Conservation (phyloP, 139 green algal species). For the Chlorella vulgaris region DNA sequence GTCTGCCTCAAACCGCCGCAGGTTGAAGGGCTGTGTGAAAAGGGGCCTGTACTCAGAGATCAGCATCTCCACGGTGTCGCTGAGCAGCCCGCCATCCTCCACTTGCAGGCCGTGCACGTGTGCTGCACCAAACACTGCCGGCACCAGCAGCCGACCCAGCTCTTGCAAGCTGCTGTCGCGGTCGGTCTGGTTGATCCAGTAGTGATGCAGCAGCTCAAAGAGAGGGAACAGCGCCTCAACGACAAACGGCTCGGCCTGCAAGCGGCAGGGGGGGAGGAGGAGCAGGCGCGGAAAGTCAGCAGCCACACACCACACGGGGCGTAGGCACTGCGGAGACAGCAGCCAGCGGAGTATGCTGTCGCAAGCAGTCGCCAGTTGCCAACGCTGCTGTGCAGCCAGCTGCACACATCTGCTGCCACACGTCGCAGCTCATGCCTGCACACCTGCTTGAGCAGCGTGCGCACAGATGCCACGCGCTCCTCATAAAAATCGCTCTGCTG, state of each 20-base stretch:
- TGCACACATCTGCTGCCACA: background rate
- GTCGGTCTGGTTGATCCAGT: constrained; percentile 45
- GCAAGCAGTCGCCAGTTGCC: no score
- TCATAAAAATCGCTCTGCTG: constrained; percentile 9
- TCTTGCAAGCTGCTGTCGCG: constrained; percentile 22
- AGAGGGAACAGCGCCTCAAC: constrained; percentile 48
- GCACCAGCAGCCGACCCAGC: constrained; percentile 32
- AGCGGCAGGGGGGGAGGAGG: background rate
- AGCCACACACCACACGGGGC: no score
- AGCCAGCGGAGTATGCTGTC: no score
- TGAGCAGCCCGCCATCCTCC: constrained; percentile 22
- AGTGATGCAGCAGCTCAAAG: constrained; percentile 54
- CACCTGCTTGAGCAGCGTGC: constrained; percentile 36
- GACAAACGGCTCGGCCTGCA: constrained; percentile 40
- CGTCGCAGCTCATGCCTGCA: no score
- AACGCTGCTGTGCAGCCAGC: background rate
- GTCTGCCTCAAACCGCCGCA: constrained; percentile 36
- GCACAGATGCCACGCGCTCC: constrained; percentile 25
- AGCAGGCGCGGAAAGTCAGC: background rate
- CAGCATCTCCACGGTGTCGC: constrained; percentile 32
- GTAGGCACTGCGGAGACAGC: no score
- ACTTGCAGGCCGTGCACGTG: background rate
- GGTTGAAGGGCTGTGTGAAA: constrained; percentile 48
- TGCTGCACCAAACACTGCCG: constrained; percentile 34
- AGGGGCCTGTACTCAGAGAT: constrained; percentile 46